Evolutionary conservation across 2,329 filamentous ascomycete genomes (phyloP).

Genomic region (Lasiodiplodia sp.): DNA sequence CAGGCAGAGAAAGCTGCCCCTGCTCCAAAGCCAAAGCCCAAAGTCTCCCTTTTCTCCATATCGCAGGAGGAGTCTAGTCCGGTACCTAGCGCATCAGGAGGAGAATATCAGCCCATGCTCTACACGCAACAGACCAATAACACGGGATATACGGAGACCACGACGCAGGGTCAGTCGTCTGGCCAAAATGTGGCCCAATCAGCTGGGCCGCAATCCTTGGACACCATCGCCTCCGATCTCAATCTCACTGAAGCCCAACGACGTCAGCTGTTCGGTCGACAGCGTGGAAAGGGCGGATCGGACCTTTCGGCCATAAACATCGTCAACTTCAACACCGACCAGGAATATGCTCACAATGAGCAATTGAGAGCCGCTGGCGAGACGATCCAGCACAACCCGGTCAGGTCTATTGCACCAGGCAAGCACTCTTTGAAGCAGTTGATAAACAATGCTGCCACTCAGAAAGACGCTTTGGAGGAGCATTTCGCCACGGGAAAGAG

Average conservation of each 20-base stretch:
- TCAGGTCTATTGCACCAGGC: slow-evolving; percentile 81
- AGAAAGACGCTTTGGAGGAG: slow-evolving; percentile 89
- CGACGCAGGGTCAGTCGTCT: not conserved
- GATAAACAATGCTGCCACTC: slow-evolving; percentile 80
- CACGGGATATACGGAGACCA: not conserved
- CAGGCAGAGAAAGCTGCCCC: not conserved
- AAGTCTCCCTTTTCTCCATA: slow-evolving; percentile 75
- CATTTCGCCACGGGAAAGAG: slow-evolving; percentile 83
- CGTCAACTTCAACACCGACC: slow-evolving; percentile 87
- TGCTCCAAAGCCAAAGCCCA: slow-evolving; percentile 53
- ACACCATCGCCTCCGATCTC: slow-evolving; percentile 76
- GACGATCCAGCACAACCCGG: slow-evolving; percentile 76
- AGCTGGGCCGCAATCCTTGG: slow-evolving; percentile 63
- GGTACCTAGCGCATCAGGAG: slow-evolving; percentile 33
- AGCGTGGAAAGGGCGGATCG: slow-evolving; percentile 52
- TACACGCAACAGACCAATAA: slow-evolving; percentile 33
- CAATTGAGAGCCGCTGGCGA: slow-evolving; percentile 73
- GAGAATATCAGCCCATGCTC: slow-evolving; percentile 49
- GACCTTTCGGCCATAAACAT: slow-evolving; percentile 67
- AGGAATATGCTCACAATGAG: slow-evolving; percentile 87
- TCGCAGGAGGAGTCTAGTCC: slow-evolving; percentile 49
- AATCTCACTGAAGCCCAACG: slow-evolving; percentile 79
- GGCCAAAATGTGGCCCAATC: slow-evolving; percentile 10
- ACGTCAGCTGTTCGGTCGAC: slow-evolving; percentile 85
- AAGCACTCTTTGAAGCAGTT: slow-evolving; percentile 91